A percentile compares a stretch with the other conserved stretches of the same genome.
phyloP scores from a whole-genome alignment of 2,329 filamentous ascomycete genomes.

The Pseudocercospora eumusae region DNA sequence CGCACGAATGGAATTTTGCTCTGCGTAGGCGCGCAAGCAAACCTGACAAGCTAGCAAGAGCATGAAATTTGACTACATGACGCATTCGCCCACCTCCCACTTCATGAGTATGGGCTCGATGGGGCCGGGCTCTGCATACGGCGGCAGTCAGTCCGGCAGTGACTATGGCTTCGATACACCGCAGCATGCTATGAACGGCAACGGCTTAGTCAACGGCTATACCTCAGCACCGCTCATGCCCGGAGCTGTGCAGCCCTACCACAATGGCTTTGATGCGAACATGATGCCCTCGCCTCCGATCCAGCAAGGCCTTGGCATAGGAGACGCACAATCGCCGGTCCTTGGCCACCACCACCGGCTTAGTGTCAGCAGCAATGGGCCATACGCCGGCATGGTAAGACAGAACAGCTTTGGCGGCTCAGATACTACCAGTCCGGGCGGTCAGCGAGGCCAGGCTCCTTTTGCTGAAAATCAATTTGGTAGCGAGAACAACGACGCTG shows the following conservation, averaged over 20 bases:
- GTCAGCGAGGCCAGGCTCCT: conserved; percentile 10
- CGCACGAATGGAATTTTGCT: conserved; percentile 2
- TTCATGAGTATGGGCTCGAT: conserved; percentile 30
- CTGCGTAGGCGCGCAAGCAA: conserved; percentile 7
- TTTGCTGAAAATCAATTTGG: conserved; percentile 18
- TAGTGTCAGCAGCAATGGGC: conserved; percentile 37
- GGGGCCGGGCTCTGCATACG: conserved; percentile 30
- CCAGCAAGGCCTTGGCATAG: conserved; percentile 17
- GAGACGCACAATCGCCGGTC: conserved; percentile 27
- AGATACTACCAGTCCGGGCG: conserved; percentile 36
- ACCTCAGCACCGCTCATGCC: conserved; percentile 21
- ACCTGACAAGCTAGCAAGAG: conserved; percentile 2
- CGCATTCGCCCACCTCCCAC: conserved; percentile 18
- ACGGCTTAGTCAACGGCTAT: conserved; percentile 23
- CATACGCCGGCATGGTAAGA: conserved; percentile 25
- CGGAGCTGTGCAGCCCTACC: conserved; percentile 18
- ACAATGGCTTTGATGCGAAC: conserved; percentile 23
- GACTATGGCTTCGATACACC: conserved; percentile 36
- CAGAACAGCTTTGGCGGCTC: conserved; percentile 35
- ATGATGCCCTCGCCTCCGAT: conserved; percentile 23
- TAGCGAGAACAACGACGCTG: conserved; percentile 18
- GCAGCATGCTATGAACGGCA: conserved; percentile 28
- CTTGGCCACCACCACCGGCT: conserved; percentile 32
- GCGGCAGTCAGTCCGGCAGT: conserved; percentile 34
- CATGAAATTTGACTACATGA: conserved; percentile 7